Evolutionary conservation across 2,329 filamentous ascomycete species (phyloP).

Genomic region (Fusarium avenaceum): DNA sequence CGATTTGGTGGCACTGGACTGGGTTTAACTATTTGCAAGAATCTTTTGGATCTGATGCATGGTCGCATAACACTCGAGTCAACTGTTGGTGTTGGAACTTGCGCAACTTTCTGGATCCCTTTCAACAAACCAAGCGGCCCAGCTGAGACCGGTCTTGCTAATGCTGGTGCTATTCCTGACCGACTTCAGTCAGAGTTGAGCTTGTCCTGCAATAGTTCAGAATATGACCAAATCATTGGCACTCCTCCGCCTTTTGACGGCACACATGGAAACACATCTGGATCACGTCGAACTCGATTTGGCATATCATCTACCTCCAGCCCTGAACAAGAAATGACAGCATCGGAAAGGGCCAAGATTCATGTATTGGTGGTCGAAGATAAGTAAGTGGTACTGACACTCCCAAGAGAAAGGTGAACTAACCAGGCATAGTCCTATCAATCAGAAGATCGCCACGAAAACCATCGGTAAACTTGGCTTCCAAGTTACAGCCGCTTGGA

Average conservation of each 20-base stretch:
- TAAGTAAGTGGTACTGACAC: constrained; percentile 67
- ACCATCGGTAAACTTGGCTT: constrained; percentile 82
- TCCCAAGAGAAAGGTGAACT: constrained; percentile 12
- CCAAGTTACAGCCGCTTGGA: constrained; percentile 78
- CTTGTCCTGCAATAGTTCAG: constrained; percentile 76
- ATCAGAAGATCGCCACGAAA: constrained; percentile 81
- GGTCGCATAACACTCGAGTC: constrained; percentile 80
- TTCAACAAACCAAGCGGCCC: constrained; percentile 76
- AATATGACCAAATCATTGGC: constrained; percentile 65
- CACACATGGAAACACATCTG: constrained; percentile 37
- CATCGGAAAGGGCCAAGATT: constrained; percentile 71
- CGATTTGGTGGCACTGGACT: constrained; percentile 85
- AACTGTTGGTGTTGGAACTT: constrained; percentile 75
- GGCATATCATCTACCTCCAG: constrained; percentile 53
- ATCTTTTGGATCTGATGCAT: constrained; percentile 82
- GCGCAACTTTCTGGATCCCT: constrained; percentile 81
- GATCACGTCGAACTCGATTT: constrained; percentile 53
- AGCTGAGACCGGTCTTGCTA: constrained; percentile 65
- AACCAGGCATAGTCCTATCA: constrained; percentile 66
- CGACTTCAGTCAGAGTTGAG: constrained; percentile 74
- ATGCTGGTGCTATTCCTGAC: constrained; percentile 75
- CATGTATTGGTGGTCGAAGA: constrained; percentile 86
- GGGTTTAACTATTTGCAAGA: constrained; percentile 85
- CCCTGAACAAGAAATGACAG: constrained; percentile 64
- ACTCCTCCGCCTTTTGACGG: constrained; percentile 55